phyloP scores from a whole-genome alignment of 148 eudicot genomes.

The Amaranthus hypochondriacus region DNA sequence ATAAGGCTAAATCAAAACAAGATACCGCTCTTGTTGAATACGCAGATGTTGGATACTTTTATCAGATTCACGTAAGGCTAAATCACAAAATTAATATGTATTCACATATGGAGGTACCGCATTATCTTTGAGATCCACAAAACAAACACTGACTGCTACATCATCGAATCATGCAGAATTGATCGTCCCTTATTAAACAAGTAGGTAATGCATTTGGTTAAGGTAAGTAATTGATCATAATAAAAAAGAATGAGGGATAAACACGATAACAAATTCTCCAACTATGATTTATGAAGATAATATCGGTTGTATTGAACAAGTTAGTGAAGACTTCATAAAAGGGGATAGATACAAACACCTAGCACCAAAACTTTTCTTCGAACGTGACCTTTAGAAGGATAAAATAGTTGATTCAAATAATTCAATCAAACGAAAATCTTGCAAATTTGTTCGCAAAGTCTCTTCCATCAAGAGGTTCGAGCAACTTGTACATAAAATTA shows the following conservation, averaged over 20 bases:
- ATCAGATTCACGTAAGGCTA: background rate
- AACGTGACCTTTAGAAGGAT: background rate
- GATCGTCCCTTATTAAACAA: background rate
- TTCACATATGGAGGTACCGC: no score
- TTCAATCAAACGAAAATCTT: background rate
- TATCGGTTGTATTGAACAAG: background rate
- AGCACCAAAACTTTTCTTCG: background rate
- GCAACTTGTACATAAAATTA: background rate
- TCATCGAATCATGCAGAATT: no score
- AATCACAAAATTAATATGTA: no score
- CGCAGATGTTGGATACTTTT: background rate
- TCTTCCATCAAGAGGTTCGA: background rate
- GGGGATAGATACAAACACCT: background rate
- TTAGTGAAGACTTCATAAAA: background rate
- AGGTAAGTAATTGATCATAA: background rate
- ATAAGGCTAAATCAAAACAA: no score
- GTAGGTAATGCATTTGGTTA: background rate
- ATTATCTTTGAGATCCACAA: no score
- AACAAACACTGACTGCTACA: no score
- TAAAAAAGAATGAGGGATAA: background rate
- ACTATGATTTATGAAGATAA: background rate
- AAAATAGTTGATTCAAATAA: background rate
- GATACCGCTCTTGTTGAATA: background rate
- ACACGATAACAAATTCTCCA: background rate
- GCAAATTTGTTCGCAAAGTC: background rate